Conservation (phyloP, 2,329 filamentous ascomycete species). For the Phyllosticta citrichinensis region DNA sequence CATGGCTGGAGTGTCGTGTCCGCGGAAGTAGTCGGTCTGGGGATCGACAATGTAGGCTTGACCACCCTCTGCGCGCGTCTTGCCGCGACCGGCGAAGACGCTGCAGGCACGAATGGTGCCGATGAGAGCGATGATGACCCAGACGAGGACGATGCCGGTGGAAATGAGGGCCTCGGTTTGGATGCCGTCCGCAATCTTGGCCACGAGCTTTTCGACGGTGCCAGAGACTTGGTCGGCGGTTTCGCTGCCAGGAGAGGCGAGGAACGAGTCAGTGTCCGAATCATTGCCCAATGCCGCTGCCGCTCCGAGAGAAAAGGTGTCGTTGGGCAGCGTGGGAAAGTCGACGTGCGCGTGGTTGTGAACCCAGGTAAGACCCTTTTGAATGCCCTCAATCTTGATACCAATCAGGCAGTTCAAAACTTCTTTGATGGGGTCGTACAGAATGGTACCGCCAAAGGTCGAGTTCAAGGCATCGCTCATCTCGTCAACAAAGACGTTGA, state of each 20-base stretch:
- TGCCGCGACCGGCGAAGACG: conserved; percentile 50
- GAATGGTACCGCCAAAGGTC: conserved; percentile 73
- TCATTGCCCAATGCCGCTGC: conserved; percentile 41
- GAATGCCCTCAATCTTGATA: conserved; percentile 73
- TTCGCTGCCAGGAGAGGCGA: conserved; percentile 62
- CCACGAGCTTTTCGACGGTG: conserved; percentile 60
- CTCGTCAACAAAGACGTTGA: conserved; percentile 70
- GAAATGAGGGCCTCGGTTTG: conserved; percentile 73
- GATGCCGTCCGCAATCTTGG: conserved; percentile 57
- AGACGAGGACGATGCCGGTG: conserved; percentile 61
- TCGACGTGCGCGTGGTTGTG: conserved; percentile 73
- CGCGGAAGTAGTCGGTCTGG: conserved; percentile 10
- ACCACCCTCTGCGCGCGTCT: conserved; percentile 52
- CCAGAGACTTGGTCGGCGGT: conserved; percentile 74
- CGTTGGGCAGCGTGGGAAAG: conserved; percentile 66
- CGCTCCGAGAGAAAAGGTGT: conserved; percentile 77
- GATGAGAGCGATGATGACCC: conserved; percentile 65
- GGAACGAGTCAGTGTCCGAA: conserved; percentile 56
- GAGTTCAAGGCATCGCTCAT: conserved; percentile 64
- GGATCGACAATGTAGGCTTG: conserved; percentile 25
- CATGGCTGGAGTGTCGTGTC: conserved; percentile 6
- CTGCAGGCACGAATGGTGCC: conserved; percentile 59
- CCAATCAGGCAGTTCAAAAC: conserved; percentile 81
- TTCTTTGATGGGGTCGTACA: conserved; percentile 67
- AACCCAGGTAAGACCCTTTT: conserved; percentile 90